These are phyloP conservation scores for Populus tomentosa DNA, from an alignment of 441 rosid genomes.

Conservation along the genomic window DNA sequence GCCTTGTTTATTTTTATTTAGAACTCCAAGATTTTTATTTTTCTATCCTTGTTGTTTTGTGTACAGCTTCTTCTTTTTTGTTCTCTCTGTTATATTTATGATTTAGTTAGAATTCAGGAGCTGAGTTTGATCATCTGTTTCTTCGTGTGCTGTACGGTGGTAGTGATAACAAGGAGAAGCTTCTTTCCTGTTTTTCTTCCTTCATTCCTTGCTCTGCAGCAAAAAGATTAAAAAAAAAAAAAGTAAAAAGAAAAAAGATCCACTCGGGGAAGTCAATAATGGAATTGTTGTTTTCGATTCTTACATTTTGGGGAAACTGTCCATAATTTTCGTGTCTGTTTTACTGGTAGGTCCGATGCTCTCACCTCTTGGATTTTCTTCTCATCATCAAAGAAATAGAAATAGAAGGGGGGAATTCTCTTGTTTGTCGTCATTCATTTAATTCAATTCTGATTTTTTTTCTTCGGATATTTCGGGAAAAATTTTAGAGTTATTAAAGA, in stretches of 20 bases:
- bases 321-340: constrained; percentile 20
- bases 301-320: background rate
- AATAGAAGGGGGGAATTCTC: background rate
- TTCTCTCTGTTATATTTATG: background rate
- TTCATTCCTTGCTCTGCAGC: background rate
- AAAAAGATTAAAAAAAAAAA: background rate
- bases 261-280: constrained; percentile 11
- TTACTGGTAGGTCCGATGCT: constrained; percentile 15
- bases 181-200: background rate
- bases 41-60: background rate
- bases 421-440: background rate
- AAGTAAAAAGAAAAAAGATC: background rate
- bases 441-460: background rate
- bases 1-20: background rate
- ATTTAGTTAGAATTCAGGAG: constrained; percentile 5
- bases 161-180: background rate
- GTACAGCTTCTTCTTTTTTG: constrained; percentile 20
- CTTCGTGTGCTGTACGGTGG: background rate
- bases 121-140: background rate
- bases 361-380: background rate
- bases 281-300: background rate
- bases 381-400: background rate
- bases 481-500: too few species aligned
- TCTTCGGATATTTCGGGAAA: background rate
- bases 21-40: background rate